Base-by-base conservation (phyloP, 805 yeast genomes). In the Kregervanrija fluxuum region DNA sequence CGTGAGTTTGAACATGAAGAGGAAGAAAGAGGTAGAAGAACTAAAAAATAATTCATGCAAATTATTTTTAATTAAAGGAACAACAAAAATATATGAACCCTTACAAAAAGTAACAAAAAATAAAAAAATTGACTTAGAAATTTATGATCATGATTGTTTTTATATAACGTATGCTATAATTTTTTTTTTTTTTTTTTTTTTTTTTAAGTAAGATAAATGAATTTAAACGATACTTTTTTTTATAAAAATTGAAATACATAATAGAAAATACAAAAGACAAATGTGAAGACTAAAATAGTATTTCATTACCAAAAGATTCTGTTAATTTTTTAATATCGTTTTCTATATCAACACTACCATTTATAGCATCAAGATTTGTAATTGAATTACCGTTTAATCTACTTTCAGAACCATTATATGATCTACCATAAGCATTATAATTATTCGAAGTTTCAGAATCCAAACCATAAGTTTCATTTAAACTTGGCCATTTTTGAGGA, bases 281-380 rank as follows among this genome's bases (percentile, higher is more conserved):
- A 8, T 5, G 6, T 22, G 8, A 22, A 22, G 30, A 12, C 31
- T 43, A 52, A 30, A 52, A 50, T 6, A 36, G 17, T 3, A 69
- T 56, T 2, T 67, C 66, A 30, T 62, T 62, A 28, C 69, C 67
- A 54, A 71, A 71, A 5, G 67, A 61, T 33, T 66, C 61, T 3
- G 74, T 67, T 11, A 71, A 55, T 46, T 64, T 62, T 39, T 54
- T 56, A 8, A 71, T 64, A 15, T 67, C 71, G 15, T 58, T 48
- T 17, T 41, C 40, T 12, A 48, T 34, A 11, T 44, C 48, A 33
- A 14, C 32, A 38, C 30, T 36, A n/a, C 48, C 53, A 15, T 49
- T 41, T 44, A 12, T 36, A 15, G 44, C 28, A 11, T 33, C 35
- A 30, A 5, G 30, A 34, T 8, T 35, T 6, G 34, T 37, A 6